Evolutionary conservation across 768 basidiomycete genomes (phyloP), one percentile per base, ranked within the genome.

Genomic region (Boletus reticuloceps): DNA sequence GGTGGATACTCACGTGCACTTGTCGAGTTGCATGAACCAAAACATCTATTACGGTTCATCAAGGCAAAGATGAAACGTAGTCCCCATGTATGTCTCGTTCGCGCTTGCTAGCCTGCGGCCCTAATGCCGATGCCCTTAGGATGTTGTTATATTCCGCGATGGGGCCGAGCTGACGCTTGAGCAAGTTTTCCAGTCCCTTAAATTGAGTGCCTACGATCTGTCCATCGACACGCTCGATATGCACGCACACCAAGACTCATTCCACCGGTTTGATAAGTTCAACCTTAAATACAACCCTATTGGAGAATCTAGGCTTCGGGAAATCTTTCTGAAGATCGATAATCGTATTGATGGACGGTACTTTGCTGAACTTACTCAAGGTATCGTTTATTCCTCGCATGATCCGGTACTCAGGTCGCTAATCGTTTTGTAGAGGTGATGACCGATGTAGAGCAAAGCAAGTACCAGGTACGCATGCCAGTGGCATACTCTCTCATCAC

Each of bases 11-110:
- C 97, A 99, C 72, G 92, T 99, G 29, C 97, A 99, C 65, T 93
- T 98, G 69, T 96, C 96, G 5, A 97, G 95, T 57, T 91, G 92
- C 73, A 98, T 98, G 95, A 99, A 99, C 69, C 97, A 99, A 99
- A 99, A 71, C 97, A 99, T 74, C 75, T 99, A 19, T 76, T 99
- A 13, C 92, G 97, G 10, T 98, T 99, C 75, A 98, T 99, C 77
- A 99, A 99, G 72, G 85, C 88, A n/a, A 96, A 96, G 69, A 95
- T 97, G 93, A 94, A 94, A 74, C 85, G 84, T 22, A 85, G 79
- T 61, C 88, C 94, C 2, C 66, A 94, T 46, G 93, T 91, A 53
- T 41, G 81, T 65, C 31, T 44, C 42, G 17, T 51, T 36, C 34
- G 16, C 36, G 41, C 37, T 49, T 22, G 19, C 47, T 47, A 25